Evolutionary conservation across 345 rosid genomes (phyloP), one percentile per base, ranked within the genome.

Genomic region (Gynandropsis gynandra): DNA sequence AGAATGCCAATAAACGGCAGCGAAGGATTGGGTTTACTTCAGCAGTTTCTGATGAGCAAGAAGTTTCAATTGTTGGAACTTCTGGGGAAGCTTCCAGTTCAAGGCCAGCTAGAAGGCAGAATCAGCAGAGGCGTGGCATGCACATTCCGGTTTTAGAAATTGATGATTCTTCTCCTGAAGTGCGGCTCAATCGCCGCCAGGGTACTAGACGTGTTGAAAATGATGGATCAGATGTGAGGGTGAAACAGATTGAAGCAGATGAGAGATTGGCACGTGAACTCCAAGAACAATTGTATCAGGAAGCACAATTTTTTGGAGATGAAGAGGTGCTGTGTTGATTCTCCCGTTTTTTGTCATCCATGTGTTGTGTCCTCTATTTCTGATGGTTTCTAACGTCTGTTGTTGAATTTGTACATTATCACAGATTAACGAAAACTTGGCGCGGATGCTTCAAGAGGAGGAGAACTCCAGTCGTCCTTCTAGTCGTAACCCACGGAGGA

Each of bases 161-260:
- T 57, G 79, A 75, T 29, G 84, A 72, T 58, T 29, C 47, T 16
- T 68, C 81, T 52, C 71, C 80, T 53, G 76, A 42, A 4, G 63
- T 49, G 51, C 67, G 78, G 44, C 42, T 15, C 31, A 39, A 29
- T 32, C 32, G 49, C 20, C 43, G 62, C 18, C 63, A 13, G 60
- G 52, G 52, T 52, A 16, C 33, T 29, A 72, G 61, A 59, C 54
- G 57, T 29, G 40, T 54, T 9, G 55, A 62, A 61, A 72, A 66
- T 45, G 67, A 58, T 50, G 80, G 70, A 35, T 71, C 70, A 31
- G 76, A 77, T 66, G 69, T 72, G 52, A 78, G 72, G 67, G 77
- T 74, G 46, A 79, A 86, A 69, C 98, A 92, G 68, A 50, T 92
- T 16, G 94, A 87, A 75, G 98, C 84, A 12, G 98, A 92, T 77